Evolutionary conservation across 2,329 filamentous ascomycete species (phyloP).

Genomic region (Bimuria novae-zelandiae): DNA sequence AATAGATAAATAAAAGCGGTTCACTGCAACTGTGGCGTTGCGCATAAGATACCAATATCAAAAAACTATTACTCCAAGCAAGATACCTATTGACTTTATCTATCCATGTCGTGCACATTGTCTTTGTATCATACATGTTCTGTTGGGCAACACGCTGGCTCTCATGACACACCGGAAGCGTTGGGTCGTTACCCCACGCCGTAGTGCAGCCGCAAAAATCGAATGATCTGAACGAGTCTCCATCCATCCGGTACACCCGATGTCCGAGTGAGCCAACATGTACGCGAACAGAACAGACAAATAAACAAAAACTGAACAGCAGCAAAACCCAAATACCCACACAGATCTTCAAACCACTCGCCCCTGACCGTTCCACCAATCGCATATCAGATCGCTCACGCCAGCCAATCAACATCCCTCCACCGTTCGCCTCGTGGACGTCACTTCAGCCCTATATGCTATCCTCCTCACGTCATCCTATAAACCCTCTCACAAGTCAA

Average conservation of each 20-base stretch:
- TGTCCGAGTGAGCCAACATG: no score
- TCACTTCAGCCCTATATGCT: constrained; percentile 2
- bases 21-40: background rate
- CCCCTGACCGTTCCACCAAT: constrained; percentile 3
- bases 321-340: no score
- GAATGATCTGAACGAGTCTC: no score
- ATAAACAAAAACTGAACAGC: no score
- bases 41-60: background rate
- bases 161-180: background rate
- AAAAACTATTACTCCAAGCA: background rate
- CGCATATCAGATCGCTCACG: background rate
- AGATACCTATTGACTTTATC: background rate
- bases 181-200: no score
- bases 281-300: no score
- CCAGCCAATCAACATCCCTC: constrained; percentile 1
- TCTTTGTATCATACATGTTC: background rate
- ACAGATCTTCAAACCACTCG: background rate
- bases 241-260: no score
- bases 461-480: background rate
- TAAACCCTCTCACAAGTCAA: background rate
- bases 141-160: background rate
- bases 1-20: constrained; percentile 22
- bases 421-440: background rate
- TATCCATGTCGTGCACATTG: background rate
- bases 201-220: no score